Conservation (phyloP, 163 green algal species). For the Chlorella variabilis region DNA sequence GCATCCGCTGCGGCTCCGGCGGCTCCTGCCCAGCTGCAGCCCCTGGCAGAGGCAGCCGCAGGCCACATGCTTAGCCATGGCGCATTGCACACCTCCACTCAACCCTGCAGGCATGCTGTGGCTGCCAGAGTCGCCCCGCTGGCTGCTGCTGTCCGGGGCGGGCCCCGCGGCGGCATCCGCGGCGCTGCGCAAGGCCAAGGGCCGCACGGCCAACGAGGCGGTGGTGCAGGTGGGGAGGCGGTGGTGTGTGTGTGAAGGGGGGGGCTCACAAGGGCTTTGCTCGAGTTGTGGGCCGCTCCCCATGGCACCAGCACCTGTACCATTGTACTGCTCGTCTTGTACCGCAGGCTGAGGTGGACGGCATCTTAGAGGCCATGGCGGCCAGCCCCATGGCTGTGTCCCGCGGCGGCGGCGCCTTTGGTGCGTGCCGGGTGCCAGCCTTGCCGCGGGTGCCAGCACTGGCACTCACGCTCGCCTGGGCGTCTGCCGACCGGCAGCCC, state of each 20-base stretch:
- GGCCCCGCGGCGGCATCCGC: conserved; percentile 37
- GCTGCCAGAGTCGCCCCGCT: conserved; percentile 88
- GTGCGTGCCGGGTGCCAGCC: too few species aligned
- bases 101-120: conserved; percentile 25
- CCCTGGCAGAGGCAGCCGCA: too few species aligned
- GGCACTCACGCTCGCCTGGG: neutral
- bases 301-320: too few species aligned
- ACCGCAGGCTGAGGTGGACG: conserved; percentile 54
- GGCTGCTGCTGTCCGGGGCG: conserved; percentile 74
- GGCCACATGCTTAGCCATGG: too few species aligned
- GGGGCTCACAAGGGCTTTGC: too few species aligned
- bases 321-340: neutral
- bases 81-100: too few species aligned
- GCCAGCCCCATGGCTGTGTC: neutral
- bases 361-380: conserved; percentile 27
- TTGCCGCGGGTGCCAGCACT: neutral
- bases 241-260: too few species aligned
- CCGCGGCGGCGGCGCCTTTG: conserved; percentile 25
- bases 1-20: neutral
- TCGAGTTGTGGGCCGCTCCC: too few species aligned
- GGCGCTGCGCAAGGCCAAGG: conserved; percentile 57
- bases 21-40: too few species aligned
- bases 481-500: neutral
- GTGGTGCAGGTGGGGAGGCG: conserved; percentile 4
- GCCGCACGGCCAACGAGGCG: conserved; percentile 29